Evolutionary conservation across 192 early-diverging fungal genomes (phyloP), one percentile per base, ranked within the genome.

Genomic region (Irineochytrium annulatum): DNA sequence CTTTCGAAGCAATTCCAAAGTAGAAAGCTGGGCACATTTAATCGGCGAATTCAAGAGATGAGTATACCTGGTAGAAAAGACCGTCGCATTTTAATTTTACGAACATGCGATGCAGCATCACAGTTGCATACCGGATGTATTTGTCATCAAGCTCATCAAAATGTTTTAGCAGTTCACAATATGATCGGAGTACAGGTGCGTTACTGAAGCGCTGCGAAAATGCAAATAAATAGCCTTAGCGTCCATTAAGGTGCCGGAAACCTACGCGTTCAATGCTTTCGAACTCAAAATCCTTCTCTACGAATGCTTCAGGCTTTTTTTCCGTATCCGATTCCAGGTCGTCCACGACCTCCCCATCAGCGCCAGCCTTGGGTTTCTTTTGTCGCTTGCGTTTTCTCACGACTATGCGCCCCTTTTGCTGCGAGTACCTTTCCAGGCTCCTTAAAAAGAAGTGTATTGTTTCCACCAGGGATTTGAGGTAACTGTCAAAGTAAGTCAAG

Each of bases 31-130:
- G n/a, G 13, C 29, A 24, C 11, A 26, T 11, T 24, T 37, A 19
- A 43, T 41, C 17, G 27, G 32, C 5, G 11, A n/a, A 27, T 16
- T 4, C n/a, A 43, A 17, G 27, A 39, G n/a, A 4, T 20, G 16
- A 33, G 32, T 20, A 29, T 60, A 79, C 75, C 70, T 78, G 77
- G 62, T 77, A 89, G 55, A 89, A 84, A 1, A 84, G 48, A 1
- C 77, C 65, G 35, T 77, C 77, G 4, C 67, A 69, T 31, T 72
- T 52, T 20, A 68, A 69, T 43, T 82, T 85, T 17, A 89, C 78
- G 53, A 83, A 85, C 1, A 89, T 74, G 3, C 87, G 79, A 62
- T 89, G 83, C 37, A 89, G 78, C 62, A 89, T 71, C 6, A 67
- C 68, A 4, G 83, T 81, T 2, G 80, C 73, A 27, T 69, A 74